These are phyloP conservation scores for Thinopyrum elongatum DNA, from an alignment of 176 grass and related monocot species.

Conservation along the genomic window DNA sequence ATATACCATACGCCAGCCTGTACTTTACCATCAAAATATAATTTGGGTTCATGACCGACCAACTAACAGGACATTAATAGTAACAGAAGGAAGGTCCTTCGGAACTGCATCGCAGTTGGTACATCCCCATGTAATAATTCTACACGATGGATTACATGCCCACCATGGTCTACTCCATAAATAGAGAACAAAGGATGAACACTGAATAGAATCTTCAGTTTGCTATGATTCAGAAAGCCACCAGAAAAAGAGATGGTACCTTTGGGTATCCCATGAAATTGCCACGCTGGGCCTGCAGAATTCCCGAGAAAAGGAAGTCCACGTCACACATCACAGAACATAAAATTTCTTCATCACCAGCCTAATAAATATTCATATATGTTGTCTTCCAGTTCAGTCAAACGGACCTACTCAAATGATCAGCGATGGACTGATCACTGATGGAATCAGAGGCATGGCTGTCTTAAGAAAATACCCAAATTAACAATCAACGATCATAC, in stretches of 20 bases:
- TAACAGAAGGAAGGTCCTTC: neutral
- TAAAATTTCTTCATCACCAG: neutral
- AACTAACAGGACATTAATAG: neutral
- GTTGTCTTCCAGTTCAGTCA: too few species aligned
- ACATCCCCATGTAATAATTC: neutral
- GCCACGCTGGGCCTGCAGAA: constrained; percentile 21
- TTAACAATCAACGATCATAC: neutral
- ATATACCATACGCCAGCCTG: neutral
- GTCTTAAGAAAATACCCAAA: neutral
- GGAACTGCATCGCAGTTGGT: neutral
- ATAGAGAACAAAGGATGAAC: neutral
- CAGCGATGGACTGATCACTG: neutral
- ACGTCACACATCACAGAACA: neutral
- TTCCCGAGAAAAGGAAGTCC: neutral
- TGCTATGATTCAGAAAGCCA: neutral
- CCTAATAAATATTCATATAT: neutral
- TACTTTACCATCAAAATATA: neutral
- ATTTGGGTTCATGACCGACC: neutral
- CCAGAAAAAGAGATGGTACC: constrained; percentile 19
- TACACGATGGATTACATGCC: neutral
- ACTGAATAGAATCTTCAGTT: neutral
- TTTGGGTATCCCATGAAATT: constrained; percentile 34
- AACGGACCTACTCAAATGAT: too few species aligned
- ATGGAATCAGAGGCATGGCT: neutral
- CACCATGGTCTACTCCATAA: neutral